These are phyloP conservation scores for Anisodus tanguticus DNA, from an alignment of 257 asterid genomes.

Conservation along the genomic window DNA sequence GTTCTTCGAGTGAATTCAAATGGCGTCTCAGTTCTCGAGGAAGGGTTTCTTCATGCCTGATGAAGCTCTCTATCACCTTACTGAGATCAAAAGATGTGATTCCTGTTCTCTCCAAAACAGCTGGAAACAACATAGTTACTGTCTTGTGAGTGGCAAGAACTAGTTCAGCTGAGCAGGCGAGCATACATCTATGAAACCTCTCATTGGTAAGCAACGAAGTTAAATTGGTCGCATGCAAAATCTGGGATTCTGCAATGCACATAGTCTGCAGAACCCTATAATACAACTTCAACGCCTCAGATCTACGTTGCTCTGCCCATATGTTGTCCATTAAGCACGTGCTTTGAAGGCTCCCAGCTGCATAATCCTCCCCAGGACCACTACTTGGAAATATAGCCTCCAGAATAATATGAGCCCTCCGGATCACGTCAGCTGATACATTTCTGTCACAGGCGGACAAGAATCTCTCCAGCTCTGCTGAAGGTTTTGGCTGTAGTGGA, in stretches of 20 bases:
- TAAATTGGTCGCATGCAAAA: slow-evolving; percentile 73
- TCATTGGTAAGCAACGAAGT: slow-evolving; percentile 88
- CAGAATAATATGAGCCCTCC: slow-evolving; percentile 88
- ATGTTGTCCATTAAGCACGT: slow-evolving; percentile 85
- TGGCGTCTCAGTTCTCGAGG: slow-evolving; percentile 97
- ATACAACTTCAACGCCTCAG: slow-evolving; percentile 89
- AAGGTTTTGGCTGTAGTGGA: slow-evolving; percentile 88
- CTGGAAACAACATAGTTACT: slow-evolving; percentile 92
- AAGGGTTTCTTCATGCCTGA: slow-evolving; percentile 94
- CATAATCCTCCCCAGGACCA: slow-evolving; percentile 65
- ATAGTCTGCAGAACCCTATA: slow-evolving; percentile 89
- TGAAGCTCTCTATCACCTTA: slow-evolving; percentile 97
- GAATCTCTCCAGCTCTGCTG: slow-evolving; percentile 77
- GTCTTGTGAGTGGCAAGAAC: slow-evolving; percentile 99
- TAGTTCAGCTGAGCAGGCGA: slow-evolving; percentile 97
- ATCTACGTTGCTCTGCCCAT: slow-evolving; percentile 97
- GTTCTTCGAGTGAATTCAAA: slow-evolving; percentile 92
- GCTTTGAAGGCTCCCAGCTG: slow-evolving; percentile 54
- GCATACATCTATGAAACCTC: slow-evolving; percentile 99
- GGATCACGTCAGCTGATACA: slow-evolving; percentile 77
- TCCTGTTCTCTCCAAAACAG: slow-evolving; percentile 96
- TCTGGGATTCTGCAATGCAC: slow-evolving; percentile 89
- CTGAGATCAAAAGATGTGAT: slow-evolving; percentile 96
- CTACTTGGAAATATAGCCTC: slow-evolving; percentile 94
- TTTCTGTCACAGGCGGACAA: slow-evolving; percentile 83